Conservation (phyloP, 441 rosid genomes). For the Croton setiger region DNA sequence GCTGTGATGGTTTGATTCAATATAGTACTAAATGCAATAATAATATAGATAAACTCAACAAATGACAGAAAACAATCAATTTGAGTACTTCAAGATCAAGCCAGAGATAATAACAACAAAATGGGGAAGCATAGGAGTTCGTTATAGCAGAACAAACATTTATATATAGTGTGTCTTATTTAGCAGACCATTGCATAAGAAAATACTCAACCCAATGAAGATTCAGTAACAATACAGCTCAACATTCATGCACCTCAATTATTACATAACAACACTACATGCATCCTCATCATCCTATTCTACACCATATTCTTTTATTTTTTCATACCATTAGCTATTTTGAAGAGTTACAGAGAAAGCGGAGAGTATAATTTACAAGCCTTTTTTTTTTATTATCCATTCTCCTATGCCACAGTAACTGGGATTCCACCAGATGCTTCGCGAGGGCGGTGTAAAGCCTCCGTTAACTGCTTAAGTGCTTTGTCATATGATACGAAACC, state of each 20-base stretch:
- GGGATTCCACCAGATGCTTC: conserved; percentile 13
- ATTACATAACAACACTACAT: background rate
- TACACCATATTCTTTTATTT: background rate
- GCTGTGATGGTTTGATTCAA: too few relatives aligned
- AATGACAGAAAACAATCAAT: too few relatives aligned
- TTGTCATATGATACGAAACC: conserved; percentile 72
- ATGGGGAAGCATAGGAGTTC: too few relatives aligned
- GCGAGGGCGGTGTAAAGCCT: conserved; percentile 31
- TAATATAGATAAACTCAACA: too few relatives aligned
- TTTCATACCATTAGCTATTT: background rate
- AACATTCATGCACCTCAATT: background rate
- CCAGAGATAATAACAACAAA: too few relatives aligned
- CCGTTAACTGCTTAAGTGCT: conserved; percentile 58
- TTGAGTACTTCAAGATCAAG: too few relatives aligned
- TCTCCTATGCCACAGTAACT: background rate
- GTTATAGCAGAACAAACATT: background rate
- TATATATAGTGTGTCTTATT: too few relatives aligned
- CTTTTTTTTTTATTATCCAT: background rate
- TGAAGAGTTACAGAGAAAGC: background rate
- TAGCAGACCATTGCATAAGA: background rate
- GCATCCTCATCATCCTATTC: background rate
- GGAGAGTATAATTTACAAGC: background rate
- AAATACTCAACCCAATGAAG: background rate
- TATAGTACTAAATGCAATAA: too few relatives aligned
- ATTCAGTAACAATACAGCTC: conserved; percentile 12